Conservation (phyloP, 1,139 yeast genomes). For the Candida sp. region DNA sequence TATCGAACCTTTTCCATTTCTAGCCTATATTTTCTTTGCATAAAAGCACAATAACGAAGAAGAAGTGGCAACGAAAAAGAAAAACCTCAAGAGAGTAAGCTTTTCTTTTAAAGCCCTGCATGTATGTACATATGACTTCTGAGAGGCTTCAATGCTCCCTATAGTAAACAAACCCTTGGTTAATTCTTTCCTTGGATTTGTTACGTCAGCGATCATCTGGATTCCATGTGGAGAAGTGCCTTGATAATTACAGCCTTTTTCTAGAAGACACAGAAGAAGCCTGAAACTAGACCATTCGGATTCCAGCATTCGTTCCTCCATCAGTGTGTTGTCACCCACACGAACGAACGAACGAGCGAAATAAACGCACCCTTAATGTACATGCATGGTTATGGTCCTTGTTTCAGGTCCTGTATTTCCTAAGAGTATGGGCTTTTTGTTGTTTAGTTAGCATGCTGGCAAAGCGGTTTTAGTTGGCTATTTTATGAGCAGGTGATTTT, state of each 20-base stretch:
- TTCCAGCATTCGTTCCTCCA: not conserved
- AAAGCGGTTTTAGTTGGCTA: not conserved
- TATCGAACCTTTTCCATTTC: not conserved
- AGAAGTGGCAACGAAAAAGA: too few relatives aligned
- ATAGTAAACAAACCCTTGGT: not conserved
- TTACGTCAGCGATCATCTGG: not conserved
- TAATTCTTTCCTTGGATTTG: not conserved
- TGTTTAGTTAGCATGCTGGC: not conserved
- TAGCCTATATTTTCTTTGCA: not conserved
- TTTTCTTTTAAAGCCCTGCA: not conserved
- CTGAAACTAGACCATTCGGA: not conserved
- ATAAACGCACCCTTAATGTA: too few relatives aligned
- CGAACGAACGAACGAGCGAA: too few relatives aligned
- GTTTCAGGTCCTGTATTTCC: not conserved
- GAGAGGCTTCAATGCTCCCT: not conserved
- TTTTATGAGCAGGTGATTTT: not conserved
- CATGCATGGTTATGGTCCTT: not conserved
- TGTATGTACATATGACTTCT: not conserved
- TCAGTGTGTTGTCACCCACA: not conserved
- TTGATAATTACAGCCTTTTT: not conserved
- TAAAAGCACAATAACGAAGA: too few relatives aligned
- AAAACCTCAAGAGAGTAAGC: not conserved
- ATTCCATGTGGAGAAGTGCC: not conserved
- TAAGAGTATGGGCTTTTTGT: not conserved
- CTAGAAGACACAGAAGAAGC: too few relatives aligned